Evolutionary conservation across 257 asterid species (phyloP).

Genomic region (Phtheirospermum japonicum): DNA sequence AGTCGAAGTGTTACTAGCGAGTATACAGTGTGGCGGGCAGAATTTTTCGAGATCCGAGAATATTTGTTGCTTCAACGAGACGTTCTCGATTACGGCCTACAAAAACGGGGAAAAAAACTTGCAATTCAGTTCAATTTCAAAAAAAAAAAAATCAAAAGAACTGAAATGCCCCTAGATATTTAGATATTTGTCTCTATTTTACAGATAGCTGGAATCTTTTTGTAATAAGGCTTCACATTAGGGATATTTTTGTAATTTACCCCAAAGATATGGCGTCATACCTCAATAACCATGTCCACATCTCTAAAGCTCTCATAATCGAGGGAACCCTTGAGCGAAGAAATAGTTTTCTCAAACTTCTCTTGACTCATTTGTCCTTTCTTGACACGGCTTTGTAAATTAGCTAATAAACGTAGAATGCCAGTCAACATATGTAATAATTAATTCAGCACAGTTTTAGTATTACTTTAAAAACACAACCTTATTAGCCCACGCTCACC

Average conservation of each 20-base stretch:
- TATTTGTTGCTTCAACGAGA: conserved; percentile 85
- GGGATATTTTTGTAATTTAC: background rate
- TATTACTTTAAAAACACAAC: conserved; percentile 14
- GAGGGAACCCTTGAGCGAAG: conserved; percentile 75
- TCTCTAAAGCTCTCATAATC: conserved; percentile 87
- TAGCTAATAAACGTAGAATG: conserved; percentile 44
- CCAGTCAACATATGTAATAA: conserved; percentile 3
- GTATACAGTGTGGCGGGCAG: conserved; percentile 91
- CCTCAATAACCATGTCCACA: conserved; percentile 98
- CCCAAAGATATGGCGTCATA: conserved; percentile 25
- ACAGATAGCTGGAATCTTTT: background rate
- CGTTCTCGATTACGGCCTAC: conserved; percentile 91
- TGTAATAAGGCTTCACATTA: background rate
- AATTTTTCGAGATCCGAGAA: conserved; percentile 76
- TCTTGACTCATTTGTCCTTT: conserved; percentile 79
- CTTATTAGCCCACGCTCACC: conserved; percentile 41
- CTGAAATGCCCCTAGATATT: too few species aligned
- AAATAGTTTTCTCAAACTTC: conserved; percentile 67
- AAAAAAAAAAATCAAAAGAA: too few species aligned
- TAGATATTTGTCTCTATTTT: background rate
- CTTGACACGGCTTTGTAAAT: conserved; percentile 75
- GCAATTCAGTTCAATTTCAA: too few species aligned
- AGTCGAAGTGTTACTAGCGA: conserved; percentile 90
- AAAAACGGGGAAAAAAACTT: conserved; percentile 5
- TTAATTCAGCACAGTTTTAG: background rate